Evolutionary conservation across 495 filamentous ascomycete genomes (phyloP).

Genomic region (Apiosordaria backusii): DNA sequence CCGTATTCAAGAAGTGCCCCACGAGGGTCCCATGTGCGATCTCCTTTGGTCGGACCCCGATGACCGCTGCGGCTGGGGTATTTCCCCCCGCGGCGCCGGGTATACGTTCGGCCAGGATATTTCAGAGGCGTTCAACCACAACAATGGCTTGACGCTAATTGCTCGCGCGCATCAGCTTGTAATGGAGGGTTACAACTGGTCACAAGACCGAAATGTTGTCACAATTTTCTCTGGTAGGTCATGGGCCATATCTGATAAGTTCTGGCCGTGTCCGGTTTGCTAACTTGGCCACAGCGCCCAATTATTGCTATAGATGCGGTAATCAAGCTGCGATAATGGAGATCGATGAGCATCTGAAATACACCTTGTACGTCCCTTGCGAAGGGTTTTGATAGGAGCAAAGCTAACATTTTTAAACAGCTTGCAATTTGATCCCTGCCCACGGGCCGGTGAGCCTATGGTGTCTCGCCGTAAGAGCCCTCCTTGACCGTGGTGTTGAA

Average conservation of each 20-base stretch:
- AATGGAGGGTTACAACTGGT: constrained; percentile 99
- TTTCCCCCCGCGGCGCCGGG: constrained; percentile 91
- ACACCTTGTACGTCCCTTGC: constrained; percentile 84
- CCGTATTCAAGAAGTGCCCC: constrained; percentile 95
- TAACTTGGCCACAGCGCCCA: constrained; percentile 62
- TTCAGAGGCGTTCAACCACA: constrained; percentile 99
- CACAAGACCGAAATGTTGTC: constrained; percentile 91
- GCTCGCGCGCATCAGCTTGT: constrained; percentile 93
- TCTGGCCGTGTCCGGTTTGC: constrained; percentile 9
- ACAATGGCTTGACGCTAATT: constrained; percentile 95
- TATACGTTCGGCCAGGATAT: constrained; percentile 99
- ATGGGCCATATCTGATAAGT: background rate
- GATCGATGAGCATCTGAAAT: constrained; percentile 98
- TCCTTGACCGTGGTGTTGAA: background rate
- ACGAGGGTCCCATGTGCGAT: constrained; percentile 99
- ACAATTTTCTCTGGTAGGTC: constrained; percentile 94
- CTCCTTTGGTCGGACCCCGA: constrained; percentile 97
- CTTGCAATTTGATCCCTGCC: constrained; percentile 99
- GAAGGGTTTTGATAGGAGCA: background rate
- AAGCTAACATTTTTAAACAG: constrained; percentile 45
- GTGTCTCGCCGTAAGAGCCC: constrained; percentile 75
- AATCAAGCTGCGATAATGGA: constrained; percentile 99
- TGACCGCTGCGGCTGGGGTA: constrained; percentile 98
- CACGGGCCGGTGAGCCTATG: constrained; percentile 96
- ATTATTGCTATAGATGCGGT: constrained; percentile 97